These are phyloP conservation scores for Xylaria sp. DNA, from an alignment of 2,329 filamentous ascomycete genomes.

Conservation along the genomic window DNA sequence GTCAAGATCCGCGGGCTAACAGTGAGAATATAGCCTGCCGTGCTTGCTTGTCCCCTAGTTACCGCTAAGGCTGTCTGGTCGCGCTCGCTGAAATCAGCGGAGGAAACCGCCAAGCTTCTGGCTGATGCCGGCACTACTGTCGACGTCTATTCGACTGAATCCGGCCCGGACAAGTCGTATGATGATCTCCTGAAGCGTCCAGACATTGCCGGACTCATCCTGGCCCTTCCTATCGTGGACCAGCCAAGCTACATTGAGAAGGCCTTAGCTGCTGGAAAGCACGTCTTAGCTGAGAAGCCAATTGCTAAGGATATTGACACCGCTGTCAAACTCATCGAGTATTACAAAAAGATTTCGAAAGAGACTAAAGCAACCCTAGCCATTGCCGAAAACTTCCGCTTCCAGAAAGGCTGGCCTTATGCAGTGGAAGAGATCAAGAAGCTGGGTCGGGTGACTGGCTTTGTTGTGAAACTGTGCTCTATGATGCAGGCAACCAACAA, in stretches of 20 bases:
- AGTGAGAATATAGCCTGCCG: conserved; percentile 55
- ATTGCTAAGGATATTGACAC: conserved; percentile 68
- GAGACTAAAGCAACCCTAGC: conserved; percentile 59
- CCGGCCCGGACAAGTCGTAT: conserved; percentile 52
- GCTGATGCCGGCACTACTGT: conserved; percentile 39
- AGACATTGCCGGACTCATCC: conserved; percentile 58
- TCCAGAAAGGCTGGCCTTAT: conserved; percentile 64
- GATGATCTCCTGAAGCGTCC: conserved; percentile 58
- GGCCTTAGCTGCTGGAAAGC: conserved; percentile 72
- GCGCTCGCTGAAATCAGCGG: conserved; percentile 61
- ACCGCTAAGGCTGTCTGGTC: conserved; percentile 68
- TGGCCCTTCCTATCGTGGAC: conserved; percentile 66
- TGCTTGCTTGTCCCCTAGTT: conserved; percentile 58
- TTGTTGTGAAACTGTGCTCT: conserved; percentile 55
- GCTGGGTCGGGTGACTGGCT: conserved; percentile 66
- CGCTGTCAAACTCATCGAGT: conserved; percentile 55
- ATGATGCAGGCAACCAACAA: conserved; percentile 54
- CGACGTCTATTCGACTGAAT: conserved; percentile 49
- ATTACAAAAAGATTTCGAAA: conserved; percentile 48
- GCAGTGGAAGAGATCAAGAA: conserved; percentile 61
- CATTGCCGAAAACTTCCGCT: conserved; percentile 81
- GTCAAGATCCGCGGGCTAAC: conserved; percentile 36
- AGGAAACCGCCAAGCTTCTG: conserved; percentile 52
- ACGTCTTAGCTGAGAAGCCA: conserved; percentile 77
- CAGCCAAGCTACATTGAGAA: conserved; percentile 70